phyloP scores from a whole-genome alignment of 2,329 filamentous ascomycete genomes.

The Coniella vitis region DNA sequence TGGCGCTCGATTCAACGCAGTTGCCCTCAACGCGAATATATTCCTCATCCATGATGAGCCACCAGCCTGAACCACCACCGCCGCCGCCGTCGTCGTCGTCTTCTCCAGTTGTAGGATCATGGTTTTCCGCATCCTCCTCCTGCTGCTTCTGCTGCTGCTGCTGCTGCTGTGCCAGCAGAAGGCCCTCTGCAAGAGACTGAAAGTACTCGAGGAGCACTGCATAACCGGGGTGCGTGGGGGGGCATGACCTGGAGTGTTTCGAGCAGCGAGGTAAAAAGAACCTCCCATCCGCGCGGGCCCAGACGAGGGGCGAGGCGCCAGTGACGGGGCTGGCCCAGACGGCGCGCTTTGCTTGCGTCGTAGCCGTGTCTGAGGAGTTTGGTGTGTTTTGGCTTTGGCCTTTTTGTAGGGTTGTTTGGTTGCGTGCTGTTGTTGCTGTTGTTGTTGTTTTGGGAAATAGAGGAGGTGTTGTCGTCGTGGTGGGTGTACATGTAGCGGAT shows the following conservation, averaged over 20 bases:
- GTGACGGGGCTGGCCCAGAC: constrained; percentile 44
- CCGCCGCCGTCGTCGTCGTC: too few relatives aligned
- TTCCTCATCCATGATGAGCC: constrained; percentile 35
- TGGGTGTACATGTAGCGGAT: constrained; percentile 30
- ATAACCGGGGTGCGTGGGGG: constrained; percentile 4
- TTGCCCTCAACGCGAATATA: constrained; percentile 32
- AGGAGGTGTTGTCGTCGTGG: constrained; percentile 24
- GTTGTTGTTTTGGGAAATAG: too few relatives aligned
- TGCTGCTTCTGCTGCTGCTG: too few relatives aligned
- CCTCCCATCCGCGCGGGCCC: constrained; percentile 48
- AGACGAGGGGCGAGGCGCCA: constrained; percentile 45
- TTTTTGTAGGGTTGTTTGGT: constrained; percentile 22
- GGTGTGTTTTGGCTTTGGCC: constrained; percentile 16
- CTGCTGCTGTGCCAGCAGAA: too few relatives aligned
- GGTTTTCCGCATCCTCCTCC: constrained; percentile 5
- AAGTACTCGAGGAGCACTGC: constrained; percentile 5
- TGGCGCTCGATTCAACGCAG: constrained; percentile 39
- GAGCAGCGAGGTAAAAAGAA: constrained; percentile 31
- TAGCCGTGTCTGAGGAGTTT: constrained; percentile 48
- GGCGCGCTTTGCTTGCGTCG: constrained; percentile 39
- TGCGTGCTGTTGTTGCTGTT: constrained; percentile 28
- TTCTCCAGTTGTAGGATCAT: too few relatives aligned
- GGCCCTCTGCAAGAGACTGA: constrained; percentile 4
- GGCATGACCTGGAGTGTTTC: constrained; percentile 12
- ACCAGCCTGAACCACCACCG: too few relatives aligned